A percentile compares a stretch with the other conserved stretches of the same genome.
Evolutionary conservation across 176 grass and related monocot genomes (phyloP).

Genomic region (Thalia dealbata): DNA sequence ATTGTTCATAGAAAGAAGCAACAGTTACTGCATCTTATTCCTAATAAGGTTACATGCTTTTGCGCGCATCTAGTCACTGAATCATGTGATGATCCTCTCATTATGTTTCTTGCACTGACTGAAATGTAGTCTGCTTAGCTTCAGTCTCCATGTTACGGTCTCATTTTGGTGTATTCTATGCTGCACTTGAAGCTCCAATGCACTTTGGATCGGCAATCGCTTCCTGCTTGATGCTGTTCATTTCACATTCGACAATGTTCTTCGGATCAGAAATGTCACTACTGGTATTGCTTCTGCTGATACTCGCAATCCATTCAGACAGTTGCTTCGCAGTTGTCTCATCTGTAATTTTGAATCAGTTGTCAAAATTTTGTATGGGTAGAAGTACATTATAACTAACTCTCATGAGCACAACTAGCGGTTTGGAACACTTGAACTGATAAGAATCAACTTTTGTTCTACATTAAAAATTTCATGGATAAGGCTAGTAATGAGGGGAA

Average conservation of each 20-base stretch:
- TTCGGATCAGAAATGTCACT: neutral
- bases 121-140: too few relatives aligned
- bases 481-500: neutral
- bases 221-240: neutral
- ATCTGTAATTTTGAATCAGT: neutral
- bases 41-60: neutral
- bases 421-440: neutral
- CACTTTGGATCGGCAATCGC: neutral
- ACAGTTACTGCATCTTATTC: neutral
- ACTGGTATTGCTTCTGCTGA: neutral
- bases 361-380: neutral
- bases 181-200: slow-evolving; percentile 1
- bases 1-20: neutral
- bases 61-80: neutral
- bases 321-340: neutral
- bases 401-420: too few relatives aligned
- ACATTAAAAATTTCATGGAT: too few relatives aligned
- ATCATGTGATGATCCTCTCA: neutral
- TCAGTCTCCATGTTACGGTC: too few relatives aligned
- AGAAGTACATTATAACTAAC: too few relatives aligned
- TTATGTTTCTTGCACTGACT: too few relatives aligned
- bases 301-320: slow-evolving; percentile 1
- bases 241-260: neutral
- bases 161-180: neutral
- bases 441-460: neutral